Evolutionary conservation across 148 eudicot species (phyloP).

Genomic region (Arctostaphylos glauca): DNA sequence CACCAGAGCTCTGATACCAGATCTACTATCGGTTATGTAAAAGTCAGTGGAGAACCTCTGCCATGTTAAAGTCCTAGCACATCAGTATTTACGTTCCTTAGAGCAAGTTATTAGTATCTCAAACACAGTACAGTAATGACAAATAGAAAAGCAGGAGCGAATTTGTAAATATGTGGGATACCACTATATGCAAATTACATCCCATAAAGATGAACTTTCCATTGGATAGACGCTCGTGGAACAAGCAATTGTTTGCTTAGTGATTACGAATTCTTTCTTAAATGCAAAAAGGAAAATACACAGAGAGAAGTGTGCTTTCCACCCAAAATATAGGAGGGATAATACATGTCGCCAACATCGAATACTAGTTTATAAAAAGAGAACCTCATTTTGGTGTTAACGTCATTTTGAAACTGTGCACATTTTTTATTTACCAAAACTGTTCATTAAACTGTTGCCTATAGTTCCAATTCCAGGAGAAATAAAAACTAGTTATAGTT

Average conservation of each 20-base stretch:
- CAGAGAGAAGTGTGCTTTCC: background rate
- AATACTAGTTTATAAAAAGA: background rate
- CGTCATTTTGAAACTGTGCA: background rate
- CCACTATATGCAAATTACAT: background rate
- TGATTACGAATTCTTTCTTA: background rate
- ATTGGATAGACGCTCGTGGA: background rate
- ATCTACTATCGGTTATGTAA: constrained; percentile 43
- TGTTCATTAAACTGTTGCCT: background rate
- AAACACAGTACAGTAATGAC: background rate
- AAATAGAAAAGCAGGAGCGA: background rate
- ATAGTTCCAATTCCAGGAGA: background rate
- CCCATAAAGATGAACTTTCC: background rate
- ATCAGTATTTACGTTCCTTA: constrained; percentile 10
- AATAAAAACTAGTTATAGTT: background rate
- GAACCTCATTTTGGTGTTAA: background rate
- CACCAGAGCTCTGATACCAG: constrained; percentile 47
- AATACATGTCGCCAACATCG: background rate
- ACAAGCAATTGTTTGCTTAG: background rate
- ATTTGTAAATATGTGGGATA: background rate
- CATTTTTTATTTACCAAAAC: background rate
- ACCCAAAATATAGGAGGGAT: background rate
- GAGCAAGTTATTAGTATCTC: background rate
- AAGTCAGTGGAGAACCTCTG: constrained; percentile 58
- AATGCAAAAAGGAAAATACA: background rate
- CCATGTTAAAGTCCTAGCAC: constrained; percentile 12